Conservation (phyloP, 2,329 filamentous ascomycete genomes). For the Diaporthe humulicola region DNA sequence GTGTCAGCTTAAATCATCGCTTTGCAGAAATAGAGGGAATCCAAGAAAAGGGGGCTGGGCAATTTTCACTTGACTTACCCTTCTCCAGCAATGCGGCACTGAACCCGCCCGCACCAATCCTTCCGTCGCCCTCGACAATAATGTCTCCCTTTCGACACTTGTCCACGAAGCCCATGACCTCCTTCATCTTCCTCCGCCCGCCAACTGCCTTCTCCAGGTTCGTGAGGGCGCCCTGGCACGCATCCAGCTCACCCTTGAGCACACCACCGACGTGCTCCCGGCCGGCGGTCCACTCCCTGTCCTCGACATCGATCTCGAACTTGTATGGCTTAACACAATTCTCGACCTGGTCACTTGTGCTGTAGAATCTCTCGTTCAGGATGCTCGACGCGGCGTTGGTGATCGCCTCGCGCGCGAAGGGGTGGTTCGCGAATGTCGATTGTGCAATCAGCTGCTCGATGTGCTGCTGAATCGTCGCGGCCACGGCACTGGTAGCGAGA, state of each 20-base stretch:
- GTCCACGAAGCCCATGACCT: slow-evolving; percentile 93
- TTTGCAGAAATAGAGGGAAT: no score
- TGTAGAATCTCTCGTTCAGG: slow-evolving; percentile 93
- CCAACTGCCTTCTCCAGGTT: slow-evolving; percentile 83
- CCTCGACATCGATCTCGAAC: slow-evolving; percentile 95
- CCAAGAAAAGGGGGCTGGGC: no score
- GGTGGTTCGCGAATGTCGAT: slow-evolving; percentile 90
- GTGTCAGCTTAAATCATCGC: slow-evolving; percentile 46
- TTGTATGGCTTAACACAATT: slow-evolving; percentile 99
- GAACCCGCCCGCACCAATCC: slow-evolving; percentile 92
- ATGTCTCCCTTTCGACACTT: slow-evolving; percentile 89
- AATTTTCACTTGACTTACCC: slow-evolving; percentile 67
- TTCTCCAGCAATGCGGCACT: slow-evolving; percentile 86
- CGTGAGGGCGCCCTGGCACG: slow-evolving; percentile 84
- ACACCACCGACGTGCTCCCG: slow-evolving; percentile 85
- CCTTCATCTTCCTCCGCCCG: slow-evolving; percentile 85
- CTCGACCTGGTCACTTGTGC: slow-evolving; percentile 97
- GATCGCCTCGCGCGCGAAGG: slow-evolving; percentile 93
- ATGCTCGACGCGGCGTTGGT: slow-evolving; percentile 91
- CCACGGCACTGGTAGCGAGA: slow-evolving; percentile 91
- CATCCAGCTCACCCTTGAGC: slow-evolving; percentile 88
- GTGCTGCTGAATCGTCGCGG: slow-evolving; percentile 86
- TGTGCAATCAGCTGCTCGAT: slow-evolving; percentile 82
- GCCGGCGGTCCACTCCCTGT: slow-evolving; percentile 87
- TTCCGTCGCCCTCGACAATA: slow-evolving; percentile 84